These are phyloP conservation scores for Candida coleopterorum DNA, from an alignment of 805 yeast species.

Conservation along the genomic window DNA sequence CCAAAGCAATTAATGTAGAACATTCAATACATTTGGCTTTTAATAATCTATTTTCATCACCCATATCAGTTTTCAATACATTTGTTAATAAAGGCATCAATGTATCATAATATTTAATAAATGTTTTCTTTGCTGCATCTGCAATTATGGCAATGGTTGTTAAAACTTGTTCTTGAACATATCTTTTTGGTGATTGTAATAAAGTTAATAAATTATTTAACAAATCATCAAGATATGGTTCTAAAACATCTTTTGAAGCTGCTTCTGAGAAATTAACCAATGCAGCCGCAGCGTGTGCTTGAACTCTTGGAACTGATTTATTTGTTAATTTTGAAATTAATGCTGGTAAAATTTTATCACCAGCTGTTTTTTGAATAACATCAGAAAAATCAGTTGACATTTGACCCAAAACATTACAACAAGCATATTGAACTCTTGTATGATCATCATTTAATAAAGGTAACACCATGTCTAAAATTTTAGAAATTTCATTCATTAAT, in stretches of 20 bases:
- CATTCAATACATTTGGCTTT: constrained; percentile 96
- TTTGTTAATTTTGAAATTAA: constrained; percentile 73
- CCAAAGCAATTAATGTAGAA: constrained; percentile 87
- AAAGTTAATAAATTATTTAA: constrained; percentile 69
- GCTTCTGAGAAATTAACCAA: constrained; percentile 92
- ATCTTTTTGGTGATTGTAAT: constrained; percentile 80
- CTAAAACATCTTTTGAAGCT: constrained; percentile 79
- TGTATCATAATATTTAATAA: constrained; percentile 88
- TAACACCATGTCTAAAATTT: constrained; percentile 74
- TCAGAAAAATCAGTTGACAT: constrained; percentile 96
- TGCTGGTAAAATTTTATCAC: constrained; percentile 78
- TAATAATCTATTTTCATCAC: constrained; percentile 69
- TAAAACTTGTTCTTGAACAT: constrained; percentile 94
- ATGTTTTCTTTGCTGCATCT: constrained; percentile 87
- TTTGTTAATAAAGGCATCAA: constrained; percentile 84
- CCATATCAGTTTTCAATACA: constrained; percentile 74
- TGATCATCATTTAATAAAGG: constrained; percentile 85
- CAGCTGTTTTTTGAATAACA: constrained; percentile 75
- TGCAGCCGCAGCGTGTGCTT: constrained; percentile 98
- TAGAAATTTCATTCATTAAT: constrained; percentile 74
- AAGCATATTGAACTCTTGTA: constrained; percentile 93
- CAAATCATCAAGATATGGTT: constrained; percentile 86
- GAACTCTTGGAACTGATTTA: constrained; percentile 83
- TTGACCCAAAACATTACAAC: constrained; percentile 96
- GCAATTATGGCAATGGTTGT: constrained; percentile 97